These are phyloP conservation scores for Aureobasidium sp. DNA, from an alignment of 2,329 filamentous ascomycete genomes.

Conservation along the genomic window DNA sequence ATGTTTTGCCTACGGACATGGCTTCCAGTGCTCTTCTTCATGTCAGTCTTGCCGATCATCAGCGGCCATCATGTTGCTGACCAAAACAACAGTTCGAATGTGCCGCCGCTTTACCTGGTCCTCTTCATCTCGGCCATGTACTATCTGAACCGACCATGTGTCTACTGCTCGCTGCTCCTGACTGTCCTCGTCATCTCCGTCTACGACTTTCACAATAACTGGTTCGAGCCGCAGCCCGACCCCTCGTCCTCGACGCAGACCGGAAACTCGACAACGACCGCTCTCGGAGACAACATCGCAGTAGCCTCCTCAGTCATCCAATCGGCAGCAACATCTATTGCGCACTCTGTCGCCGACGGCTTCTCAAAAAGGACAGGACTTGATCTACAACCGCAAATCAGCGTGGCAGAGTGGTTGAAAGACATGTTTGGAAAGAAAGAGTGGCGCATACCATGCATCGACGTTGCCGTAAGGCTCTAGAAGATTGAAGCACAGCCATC, in stretches of 20 bases:
- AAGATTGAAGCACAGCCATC: not conserved
- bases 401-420: constrained; percentile 80
- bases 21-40: constrained; percentile 44
- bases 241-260: constrained; percentile 20
- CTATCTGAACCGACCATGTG: constrained; percentile 91
- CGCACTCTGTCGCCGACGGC: constrained; percentile 59
- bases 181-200: constrained; percentile 93
- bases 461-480: constrained; percentile 74
- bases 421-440: constrained; percentile 75
- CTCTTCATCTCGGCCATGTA: constrained; percentile 76
- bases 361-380: constrained; percentile 37
- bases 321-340: constrained; percentile 61
- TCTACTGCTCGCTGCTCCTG: constrained; percentile 95
- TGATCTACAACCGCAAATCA: constrained; percentile 59
- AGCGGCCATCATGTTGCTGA: not conserved
- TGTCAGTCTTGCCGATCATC: constrained; percentile 36
- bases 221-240: constrained; percentile 73
- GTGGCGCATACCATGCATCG: constrained; percentile 86
- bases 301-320: constrained; percentile 49
- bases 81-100: constrained; percentile 35
- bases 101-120: constrained; percentile 43
- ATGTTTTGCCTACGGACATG: constrained; percentile 63
- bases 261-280: constrained; percentile 19
- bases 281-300: constrained; percentile 61
- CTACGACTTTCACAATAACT: constrained; percentile 86